phyloP scores from a whole-genome alignment of 768 basidiomycete genomes.

The Boletus coccyginus region DNA sequence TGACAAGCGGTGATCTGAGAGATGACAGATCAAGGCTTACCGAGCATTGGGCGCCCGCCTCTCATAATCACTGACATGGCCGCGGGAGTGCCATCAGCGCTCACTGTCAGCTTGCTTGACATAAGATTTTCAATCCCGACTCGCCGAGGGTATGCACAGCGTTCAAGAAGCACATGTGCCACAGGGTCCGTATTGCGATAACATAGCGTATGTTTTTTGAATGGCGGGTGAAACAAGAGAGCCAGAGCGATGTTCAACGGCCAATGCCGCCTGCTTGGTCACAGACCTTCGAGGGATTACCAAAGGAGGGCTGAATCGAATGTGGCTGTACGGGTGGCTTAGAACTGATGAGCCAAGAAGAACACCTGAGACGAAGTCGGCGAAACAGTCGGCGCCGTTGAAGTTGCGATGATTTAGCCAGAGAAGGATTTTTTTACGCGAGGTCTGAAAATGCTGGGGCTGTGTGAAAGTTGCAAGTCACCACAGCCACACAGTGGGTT shows the following conservation, averaged over 20 bases:
- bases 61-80: background rate
- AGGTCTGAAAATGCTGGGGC: no score
- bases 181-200: background rate
- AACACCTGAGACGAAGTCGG: background rate
- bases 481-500: no score
- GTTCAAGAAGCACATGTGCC: constrained; percentile 5
- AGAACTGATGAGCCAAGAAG: background rate
- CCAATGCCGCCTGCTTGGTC: background rate
- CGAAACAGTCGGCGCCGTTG: constrained; percentile 17
- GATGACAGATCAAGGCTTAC: no score
- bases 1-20: background rate
- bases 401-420: constrained; percentile 7
- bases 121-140: no score
- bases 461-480: no score
- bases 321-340: background rate
- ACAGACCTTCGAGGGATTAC: background rate
- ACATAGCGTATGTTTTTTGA: background rate
- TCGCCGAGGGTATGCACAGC: no score
- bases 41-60: background rate
- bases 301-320: no score
- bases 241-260: no score
- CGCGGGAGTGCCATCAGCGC: constrained; percentile 14
- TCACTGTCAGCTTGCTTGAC: background rate
- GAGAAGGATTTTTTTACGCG: background rate
- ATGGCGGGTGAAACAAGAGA: background rate